Percentiles rank a stretch among this genome's conserved stretches.
phyloP scores from a whole-genome alignment of 352 stramenopile species.

The Chrysophaeum taylorii region DNA sequence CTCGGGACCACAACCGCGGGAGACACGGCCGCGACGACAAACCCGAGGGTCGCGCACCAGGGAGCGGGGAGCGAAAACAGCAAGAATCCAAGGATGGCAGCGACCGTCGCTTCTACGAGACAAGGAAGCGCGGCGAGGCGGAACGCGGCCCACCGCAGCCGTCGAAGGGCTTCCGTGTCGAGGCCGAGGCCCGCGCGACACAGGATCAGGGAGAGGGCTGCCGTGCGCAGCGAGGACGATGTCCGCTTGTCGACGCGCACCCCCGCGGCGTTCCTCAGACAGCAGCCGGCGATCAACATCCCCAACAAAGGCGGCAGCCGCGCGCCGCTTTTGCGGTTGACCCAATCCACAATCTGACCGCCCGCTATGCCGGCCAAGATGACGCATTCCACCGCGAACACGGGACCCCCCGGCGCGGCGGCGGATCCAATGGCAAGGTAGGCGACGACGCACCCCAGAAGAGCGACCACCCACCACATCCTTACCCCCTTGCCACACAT shows the following conservation, averaged over 20 bases:
- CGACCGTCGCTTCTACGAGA: slow-evolving; percentile 26
- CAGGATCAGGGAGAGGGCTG: slow-evolving; percentile 35
- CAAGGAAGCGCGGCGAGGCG: slow-evolving; percentile 30
- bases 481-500: no score
- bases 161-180: slow-evolving; percentile 27
- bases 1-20: slow-evolving; percentile 37
- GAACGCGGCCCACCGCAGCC: slow-evolving; percentile 23
- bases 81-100: neutral
- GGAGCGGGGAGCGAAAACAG: slow-evolving; percentile 29
- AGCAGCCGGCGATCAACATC: slow-evolving; percentile 25
- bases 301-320: slow-evolving; percentile 28
- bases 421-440: neutral
- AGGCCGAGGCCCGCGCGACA: slow-evolving; percentile 35
- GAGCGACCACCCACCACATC: no score
- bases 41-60: slow-evolving; percentile 27
- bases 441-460: neutral
- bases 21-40: slow-evolving; percentile 36
- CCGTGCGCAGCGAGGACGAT: slow-evolving; percentile 16
- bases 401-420: neutral
- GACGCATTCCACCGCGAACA: slow-evolving; percentile 6
- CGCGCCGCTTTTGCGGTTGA: neutral
- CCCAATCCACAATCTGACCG: neutral
- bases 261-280: slow-evolving; percentile 25
- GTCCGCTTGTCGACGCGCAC: neutral
- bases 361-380: neutral